Percentiles rank a stretch among this genome's conserved stretches.
Evolutionary conservation across 2,329 filamentous ascomycete genomes (phyloP).

Genomic region (Fusarium oxysporum): DNA sequence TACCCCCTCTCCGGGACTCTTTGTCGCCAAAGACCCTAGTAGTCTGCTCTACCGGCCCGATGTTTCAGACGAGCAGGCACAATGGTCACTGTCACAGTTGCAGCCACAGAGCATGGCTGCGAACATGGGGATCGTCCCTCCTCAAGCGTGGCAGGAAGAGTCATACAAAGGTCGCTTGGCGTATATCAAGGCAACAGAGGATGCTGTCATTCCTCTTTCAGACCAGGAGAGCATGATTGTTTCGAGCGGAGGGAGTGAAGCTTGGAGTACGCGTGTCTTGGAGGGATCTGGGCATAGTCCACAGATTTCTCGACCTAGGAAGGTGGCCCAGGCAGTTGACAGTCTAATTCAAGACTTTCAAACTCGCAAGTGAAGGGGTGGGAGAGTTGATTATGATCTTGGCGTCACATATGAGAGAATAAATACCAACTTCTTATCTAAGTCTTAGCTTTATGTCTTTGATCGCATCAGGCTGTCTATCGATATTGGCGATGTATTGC

Average conservation of each 20-base stretch:
- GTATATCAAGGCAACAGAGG: background rate
- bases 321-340: background rate
- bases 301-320: background rate
- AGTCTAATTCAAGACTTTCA: background rate
- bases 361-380: fast-evolving
- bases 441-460: fast-evolving
- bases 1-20: background rate
- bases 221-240: background rate
- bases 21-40: background rate
- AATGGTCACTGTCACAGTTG: background rate
- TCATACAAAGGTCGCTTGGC: background rate
- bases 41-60: background rate
- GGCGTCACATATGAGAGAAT: background rate
- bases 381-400: fast-evolving
- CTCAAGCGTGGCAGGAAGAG: background rate
- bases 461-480: background rate
- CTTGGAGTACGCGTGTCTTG: background rate
- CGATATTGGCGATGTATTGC: no score
- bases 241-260: background rate
- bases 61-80: background rate
- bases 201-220: background rate
- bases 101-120: background rate
- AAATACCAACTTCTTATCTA: fast-evolving
- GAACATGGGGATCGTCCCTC: background rate
- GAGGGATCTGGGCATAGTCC: background rate